phyloP scores from a whole-genome alignment of 2,329 filamentous ascomycete species.

The Emmonsia crescens region DNA sequence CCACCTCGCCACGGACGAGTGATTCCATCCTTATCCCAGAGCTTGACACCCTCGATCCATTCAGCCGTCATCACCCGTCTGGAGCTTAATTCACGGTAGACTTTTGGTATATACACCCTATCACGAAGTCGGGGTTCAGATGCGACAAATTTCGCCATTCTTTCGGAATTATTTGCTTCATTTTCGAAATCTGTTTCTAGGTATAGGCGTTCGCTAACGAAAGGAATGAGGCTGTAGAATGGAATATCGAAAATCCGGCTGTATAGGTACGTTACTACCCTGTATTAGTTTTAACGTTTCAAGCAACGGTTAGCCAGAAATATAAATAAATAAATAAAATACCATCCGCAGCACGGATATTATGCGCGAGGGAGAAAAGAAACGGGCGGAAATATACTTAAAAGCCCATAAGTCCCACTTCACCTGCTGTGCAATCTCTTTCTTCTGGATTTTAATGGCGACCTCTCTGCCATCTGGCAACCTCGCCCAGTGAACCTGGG shows the following conservation, averaged over 20 bases:
- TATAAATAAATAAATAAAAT: too few species aligned
- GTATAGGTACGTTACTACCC: constrained; percentile 70
- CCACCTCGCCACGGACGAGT: constrained; percentile 68
- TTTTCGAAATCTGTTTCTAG: constrained; percentile 92
- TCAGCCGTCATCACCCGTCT: constrained; percentile 84
- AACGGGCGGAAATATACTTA: constrained; percentile 45
- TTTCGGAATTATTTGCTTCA: constrained; percentile 77
- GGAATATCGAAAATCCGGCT: constrained; percentile 88
- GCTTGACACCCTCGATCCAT: constrained; percentile 88
- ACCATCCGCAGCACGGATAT: too few species aligned
- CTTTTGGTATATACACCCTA: constrained; percentile 76
- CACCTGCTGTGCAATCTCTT: constrained; percentile 82
- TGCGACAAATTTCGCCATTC: constrained; percentile 67
- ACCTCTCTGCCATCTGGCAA: constrained; percentile 80
- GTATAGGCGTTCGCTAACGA: constrained; percentile 81
- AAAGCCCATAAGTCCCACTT: constrained; percentile 95
- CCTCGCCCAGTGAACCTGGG: constrained; percentile 91
- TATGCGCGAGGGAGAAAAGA: background rate
- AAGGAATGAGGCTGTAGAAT: constrained; percentile 80
- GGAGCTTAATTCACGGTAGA: constrained; percentile 73
- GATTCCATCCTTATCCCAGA: constrained; percentile 85
- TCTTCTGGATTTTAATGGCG: constrained; percentile 93
- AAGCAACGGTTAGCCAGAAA: background rate
- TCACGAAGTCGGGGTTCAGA: constrained; percentile 64
- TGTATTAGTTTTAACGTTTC: constrained; percentile 21